Percentiles rank a stretch among this genome's conserved stretches.
These are phyloP conservation scores for Aspergillus affinis DNA, from an alignment of 495 filamentous ascomycete genomes.

Conservation along the genomic window DNA sequence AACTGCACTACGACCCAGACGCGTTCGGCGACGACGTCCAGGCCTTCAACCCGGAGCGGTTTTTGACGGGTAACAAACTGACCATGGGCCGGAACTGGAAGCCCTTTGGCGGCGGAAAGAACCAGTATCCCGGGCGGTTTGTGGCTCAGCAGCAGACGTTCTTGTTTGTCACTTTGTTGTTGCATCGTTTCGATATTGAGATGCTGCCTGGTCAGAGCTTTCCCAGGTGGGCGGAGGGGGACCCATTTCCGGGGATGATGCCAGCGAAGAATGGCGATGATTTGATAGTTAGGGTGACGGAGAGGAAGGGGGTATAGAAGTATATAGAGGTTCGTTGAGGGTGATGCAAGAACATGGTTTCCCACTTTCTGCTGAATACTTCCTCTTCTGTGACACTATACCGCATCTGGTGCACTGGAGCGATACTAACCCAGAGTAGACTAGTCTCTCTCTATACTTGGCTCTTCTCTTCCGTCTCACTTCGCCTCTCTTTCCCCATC, in stretches of 20 bases:
- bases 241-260: constrained; percentile 2
- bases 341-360: no score
- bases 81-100: background rate
- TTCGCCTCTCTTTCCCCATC: background rate
- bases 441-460: no score
- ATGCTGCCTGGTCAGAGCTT: background rate
- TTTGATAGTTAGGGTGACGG: background rate
- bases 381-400: background rate
- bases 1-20: background rate
- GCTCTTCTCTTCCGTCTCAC: background rate
- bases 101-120: background rate
- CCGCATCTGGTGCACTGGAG: background rate
- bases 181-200: background rate
- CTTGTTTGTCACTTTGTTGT: background rate
- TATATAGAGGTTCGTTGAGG: background rate
- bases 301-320: background rate
- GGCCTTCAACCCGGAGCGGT: background rate
- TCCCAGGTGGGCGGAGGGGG: background rate
- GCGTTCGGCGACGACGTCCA: background rate
- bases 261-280: constrained; percentile 1
- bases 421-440: background rate
- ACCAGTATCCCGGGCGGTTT: background rate
- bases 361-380: no score
- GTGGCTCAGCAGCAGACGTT: background rate
- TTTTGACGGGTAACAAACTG: background rate